Conservation (phyloP, 2,329 filamentous ascomycete species). For the Monosporascus ibericus region DNA sequence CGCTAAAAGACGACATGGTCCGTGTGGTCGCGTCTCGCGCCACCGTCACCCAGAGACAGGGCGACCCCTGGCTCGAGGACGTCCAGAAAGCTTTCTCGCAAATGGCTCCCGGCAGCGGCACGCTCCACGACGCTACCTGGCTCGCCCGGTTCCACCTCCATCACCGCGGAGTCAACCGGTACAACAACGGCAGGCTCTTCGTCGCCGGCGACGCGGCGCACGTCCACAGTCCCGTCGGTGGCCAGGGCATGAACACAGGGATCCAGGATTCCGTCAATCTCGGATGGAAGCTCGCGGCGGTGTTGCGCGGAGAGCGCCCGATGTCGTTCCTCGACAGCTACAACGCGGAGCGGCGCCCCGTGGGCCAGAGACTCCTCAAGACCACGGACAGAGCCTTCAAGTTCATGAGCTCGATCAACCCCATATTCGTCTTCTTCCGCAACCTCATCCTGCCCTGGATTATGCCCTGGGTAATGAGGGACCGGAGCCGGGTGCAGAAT, state of each 20-base stretch:
- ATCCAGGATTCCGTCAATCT: conserved; percentile 44
- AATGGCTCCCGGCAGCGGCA: conserved; percentile 23
- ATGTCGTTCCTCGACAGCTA: conserved; percentile 40
- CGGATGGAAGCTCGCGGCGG: conserved; percentile 43
- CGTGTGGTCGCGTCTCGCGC: conserved; percentile 22
- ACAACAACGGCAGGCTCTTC: conserved; percentile 42
- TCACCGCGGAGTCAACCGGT: conserved; percentile 29
- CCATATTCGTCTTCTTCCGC: conserved; percentile 29
- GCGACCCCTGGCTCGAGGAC: conserved; percentile 19
- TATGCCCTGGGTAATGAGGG: conserved; percentile 27
- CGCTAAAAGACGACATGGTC: conserved; percentile 18
- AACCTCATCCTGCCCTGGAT: conserved; percentile 32
- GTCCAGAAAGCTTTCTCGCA: conserved; percentile 23
- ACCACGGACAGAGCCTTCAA: conserved; percentile 35
- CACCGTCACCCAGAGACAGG: conserved; percentile 8
- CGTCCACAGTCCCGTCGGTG: conserved; percentile 48
- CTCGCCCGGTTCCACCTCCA: conserved; percentile 41
- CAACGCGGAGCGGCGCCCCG: conserved; percentile 38
- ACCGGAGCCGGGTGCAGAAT: conserved; percentile 12
- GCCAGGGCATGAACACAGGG: conserved; percentile 52
- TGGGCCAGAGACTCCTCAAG: conserved; percentile 35
- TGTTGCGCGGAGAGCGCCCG: conserved; percentile 27
- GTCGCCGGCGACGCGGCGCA: conserved; percentile 53
- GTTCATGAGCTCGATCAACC: conserved; percentile 28
- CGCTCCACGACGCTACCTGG: conserved; percentile 29